Conservation (phyloP, 1,284 basidiomycete genomes). For the Irpex sp. region DNA sequence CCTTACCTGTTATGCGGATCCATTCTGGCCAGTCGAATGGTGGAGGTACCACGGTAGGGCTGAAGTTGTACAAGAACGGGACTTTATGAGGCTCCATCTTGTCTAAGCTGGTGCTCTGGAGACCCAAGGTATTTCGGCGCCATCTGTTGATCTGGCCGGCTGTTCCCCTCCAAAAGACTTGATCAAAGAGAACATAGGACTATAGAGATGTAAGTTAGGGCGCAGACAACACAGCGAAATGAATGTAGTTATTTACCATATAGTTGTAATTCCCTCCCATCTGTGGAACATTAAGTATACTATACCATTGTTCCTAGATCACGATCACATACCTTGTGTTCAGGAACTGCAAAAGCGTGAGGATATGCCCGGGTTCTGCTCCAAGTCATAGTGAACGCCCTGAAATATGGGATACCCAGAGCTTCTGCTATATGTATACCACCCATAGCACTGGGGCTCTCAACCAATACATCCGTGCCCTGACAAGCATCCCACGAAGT, state of each 20-base stretch:
- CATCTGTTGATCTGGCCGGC: slow-evolving; percentile 94
- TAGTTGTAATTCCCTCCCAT: slow-evolving; percentile 98
- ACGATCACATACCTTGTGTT: slow-evolving; percentile 57
- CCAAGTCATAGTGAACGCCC: slow-evolving; percentile 89
- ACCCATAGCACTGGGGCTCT: slow-evolving; percentile 97
- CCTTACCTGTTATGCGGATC: slow-evolving; percentile 87
- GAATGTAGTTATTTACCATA: slow-evolving; percentile 57
- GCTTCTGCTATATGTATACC: slow-evolving; percentile 98
- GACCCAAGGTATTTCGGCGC: slow-evolving; percentile 76
- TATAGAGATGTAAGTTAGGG: slow-evolving; percentile 20
- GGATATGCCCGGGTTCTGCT: slow-evolving; percentile 88
- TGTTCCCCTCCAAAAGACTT: slow-evolving; percentile 96
- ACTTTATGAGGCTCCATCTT: slow-evolving; percentile 95
- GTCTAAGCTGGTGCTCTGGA: slow-evolving; percentile 83
- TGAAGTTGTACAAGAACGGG: slow-evolving; percentile 98
- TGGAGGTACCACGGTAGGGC: slow-evolving; percentile 82
- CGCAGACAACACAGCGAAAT: neutral
- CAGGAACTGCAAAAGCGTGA: slow-evolving; percentile 96
- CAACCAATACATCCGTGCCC: slow-evolving; percentile 88
- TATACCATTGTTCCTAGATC: too few species aligned
- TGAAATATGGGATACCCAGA: slow-evolving; percentile 88
- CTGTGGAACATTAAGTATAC: slow-evolving; percentile 33
- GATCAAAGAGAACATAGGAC: slow-evolving; percentile 94
- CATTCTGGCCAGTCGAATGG: slow-evolving; percentile 98
- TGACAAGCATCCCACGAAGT: slow-evolving; percentile 96